Conservation (phyloP, 1,139 yeast genomes). For the Debaryomycetaceae sp. region DNA sequence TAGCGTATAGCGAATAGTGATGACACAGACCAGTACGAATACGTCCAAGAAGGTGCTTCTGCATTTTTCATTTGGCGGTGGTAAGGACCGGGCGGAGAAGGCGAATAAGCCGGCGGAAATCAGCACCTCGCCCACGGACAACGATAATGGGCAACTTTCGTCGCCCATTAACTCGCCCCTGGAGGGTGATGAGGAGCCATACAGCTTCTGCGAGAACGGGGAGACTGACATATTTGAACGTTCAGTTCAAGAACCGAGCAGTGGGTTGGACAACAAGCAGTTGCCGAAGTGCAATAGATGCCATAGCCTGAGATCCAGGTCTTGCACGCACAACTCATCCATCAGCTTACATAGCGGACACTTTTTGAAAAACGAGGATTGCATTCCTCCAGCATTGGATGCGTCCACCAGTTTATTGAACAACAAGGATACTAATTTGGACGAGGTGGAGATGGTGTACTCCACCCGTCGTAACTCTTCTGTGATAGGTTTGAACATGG, state of each 20-base stretch:
- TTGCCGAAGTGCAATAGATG: constrained; percentile 14
- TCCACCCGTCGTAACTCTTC: constrained; percentile 57
- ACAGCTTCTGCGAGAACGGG: constrained; percentile 2
- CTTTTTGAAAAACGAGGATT: constrained; percentile 49
- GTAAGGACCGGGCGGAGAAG: constrained; percentile 3
- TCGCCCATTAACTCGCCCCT: constrained; percentile 12
- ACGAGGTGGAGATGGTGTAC: constrained; percentile 67
- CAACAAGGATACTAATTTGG: constrained; percentile 55
- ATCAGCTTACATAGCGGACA: constrained; percentile 24
- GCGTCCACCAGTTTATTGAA: constrained; percentile 67
- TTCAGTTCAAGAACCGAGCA: constrained; percentile 49
- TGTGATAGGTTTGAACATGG: constrained; percentile 58
- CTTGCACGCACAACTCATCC: constrained; percentile 27
- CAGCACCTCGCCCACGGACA: constrained; percentile 6
- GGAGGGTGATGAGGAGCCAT: constrained; percentile 4
- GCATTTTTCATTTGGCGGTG: constrained; percentile 4
- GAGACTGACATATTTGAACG: constrained; percentile 50
- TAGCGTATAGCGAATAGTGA: too few relatives aligned
- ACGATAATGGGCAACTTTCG: constrained; percentile 8
- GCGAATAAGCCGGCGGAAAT: not conserved
- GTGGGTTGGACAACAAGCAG: constrained; percentile 14
- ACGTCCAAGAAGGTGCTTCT: constrained; percentile 2
- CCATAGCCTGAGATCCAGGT: constrained; percentile 16
- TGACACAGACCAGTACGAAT: not conserved
- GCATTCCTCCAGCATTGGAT: constrained; percentile 80